Evolutionary conservation across 495 filamentous ascomycete species (phyloP).

Genomic region (Patellaria atrata): DNA sequence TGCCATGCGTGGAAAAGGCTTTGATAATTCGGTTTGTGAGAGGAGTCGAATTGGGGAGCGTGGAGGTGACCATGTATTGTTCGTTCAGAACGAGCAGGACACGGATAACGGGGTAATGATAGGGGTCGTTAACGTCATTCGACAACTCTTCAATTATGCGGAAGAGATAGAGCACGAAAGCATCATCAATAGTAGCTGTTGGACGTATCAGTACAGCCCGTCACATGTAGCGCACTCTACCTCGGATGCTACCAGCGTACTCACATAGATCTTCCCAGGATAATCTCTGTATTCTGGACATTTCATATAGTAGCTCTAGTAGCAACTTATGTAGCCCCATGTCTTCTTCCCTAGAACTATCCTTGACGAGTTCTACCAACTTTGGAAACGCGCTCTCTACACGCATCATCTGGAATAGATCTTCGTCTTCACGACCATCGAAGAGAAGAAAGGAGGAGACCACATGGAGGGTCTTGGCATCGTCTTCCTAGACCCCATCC

Average conservation of each 20-base stretch:
- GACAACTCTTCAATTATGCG: conserved; percentile 78
- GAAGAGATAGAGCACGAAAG: conserved; percentile 72
- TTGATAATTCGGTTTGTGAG: conserved; percentile 87
- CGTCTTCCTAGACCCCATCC: conserved; percentile 47
- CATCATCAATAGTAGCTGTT: conserved; percentile 58
- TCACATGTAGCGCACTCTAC: no score
- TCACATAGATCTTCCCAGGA: conserved; percentile 60
- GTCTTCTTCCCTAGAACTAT: conserved; percentile 44
- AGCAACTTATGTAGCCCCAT: conserved; percentile 62
- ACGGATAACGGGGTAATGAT: conserved; percentile 89
- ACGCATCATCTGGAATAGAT: conserved; percentile 74
- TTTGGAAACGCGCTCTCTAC: conserved; percentile 70
- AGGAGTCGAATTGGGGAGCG: conserved; percentile 38
- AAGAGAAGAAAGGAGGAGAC: conserved; percentile 80
- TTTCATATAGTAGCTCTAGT: conserved; percentile 88
- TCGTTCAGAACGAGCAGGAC: conserved; percentile 93
- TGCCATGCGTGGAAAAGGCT: conserved; percentile 61
- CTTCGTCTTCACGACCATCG: conserved; percentile 72
- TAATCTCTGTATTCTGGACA: conserved; percentile 82
- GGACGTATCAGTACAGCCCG: conserved; percentile 12
- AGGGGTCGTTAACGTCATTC: conserved; percentile 83
- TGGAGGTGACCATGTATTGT: conserved; percentile 82
- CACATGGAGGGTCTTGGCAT: conserved; percentile 59
- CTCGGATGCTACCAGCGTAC: not conserved
- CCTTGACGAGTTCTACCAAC: conserved; percentile 67